phyloP scores from a whole-genome alignment of 129 eudicot species.

The Flaveria robusta region DNA sequence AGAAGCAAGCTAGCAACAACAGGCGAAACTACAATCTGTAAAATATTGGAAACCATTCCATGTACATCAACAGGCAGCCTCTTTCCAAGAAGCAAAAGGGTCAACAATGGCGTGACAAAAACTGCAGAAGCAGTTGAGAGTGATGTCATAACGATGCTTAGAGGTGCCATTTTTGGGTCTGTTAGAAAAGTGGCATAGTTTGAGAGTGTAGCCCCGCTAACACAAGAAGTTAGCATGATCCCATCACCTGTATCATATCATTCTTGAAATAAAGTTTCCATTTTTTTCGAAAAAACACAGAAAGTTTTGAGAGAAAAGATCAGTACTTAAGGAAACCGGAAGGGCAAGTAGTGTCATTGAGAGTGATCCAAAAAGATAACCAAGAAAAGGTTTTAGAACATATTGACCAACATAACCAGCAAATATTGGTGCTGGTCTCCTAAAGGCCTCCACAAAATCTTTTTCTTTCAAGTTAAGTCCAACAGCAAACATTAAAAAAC shows the following conservation, averaged over 20 bases:
- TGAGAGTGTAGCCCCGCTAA: constrained; percentile 91
- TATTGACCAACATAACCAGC: constrained; percentile 83
- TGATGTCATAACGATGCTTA: constrained; percentile 91
- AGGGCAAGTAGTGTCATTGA: constrained; percentile 53
- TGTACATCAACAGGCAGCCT: constrained; percentile 76
- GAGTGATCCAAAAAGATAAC: constrained; percentile 66
- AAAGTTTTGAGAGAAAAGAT: neutral
- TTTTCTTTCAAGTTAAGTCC: constrained; percentile 82
- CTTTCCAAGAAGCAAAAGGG: constrained; percentile 76
- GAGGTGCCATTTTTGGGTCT: constrained; percentile 80
- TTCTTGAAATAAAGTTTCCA: constrained; percentile 1
- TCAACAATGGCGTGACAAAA: constrained; percentile 69
- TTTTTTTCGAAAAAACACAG: neutral
- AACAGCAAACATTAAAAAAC: constrained; percentile 90
- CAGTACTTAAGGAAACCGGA: constrained; percentile 62
- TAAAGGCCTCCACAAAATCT: constrained; percentile 80
- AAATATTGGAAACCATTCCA: constrained; percentile 79
- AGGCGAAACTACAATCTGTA: constrained; percentile 83
- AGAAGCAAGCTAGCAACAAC: constrained; percentile 70
- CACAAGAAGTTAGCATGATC: constrained; percentile 80
- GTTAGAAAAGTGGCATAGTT: constrained; percentile 89
- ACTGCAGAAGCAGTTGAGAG: constrained; percentile 79
- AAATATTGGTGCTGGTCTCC: constrained; percentile 67
- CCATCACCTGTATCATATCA: constrained; percentile 61
- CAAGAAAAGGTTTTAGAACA: constrained; percentile 75